Evolutionary conservation across 2,329 filamentous ascomycete species (phyloP), one percentile per base, ranked within the genome.

Genomic region (Boeremia lycopersici): DNA sequence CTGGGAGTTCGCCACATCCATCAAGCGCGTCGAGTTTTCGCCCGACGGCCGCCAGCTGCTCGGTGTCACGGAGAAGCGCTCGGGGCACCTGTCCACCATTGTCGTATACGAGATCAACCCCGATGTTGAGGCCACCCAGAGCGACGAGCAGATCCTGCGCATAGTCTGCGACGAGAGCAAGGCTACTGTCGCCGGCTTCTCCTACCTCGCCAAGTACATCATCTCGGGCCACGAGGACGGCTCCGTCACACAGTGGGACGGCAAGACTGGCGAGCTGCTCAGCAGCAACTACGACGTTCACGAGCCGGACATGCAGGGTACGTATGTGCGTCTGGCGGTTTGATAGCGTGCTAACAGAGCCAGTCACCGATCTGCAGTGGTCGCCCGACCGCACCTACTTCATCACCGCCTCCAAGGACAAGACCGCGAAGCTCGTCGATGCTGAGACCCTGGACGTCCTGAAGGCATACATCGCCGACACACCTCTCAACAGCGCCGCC

Each of bases 221-320:
- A 96, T 99, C 74, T 90, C 93, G 55, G 93, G 93, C 64, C 95
- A 99, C 80, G 95, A 98, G 79, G 93, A 99, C 77, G 95, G 95
- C 70, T 93, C 89, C 62, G 85, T 99, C 60, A 93, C 91, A 62
- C 85, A 88, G 72, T 99, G 91, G 77, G 93, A 99, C 78, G 89
- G 86, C 66, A 97, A 98, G 88, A 87, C 87, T 52, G 93, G 93
- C 75, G 91, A 96, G 65, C 83, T 90, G 63, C 77, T 96, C 65
- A 85, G 89, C 77, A 86, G 90, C 77, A 83, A 91, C 78, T 83
- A 89, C 72, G 88, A 89, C 74, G 88, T 88, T 57, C 95, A 99
- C 81, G 93, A 98, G 77, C 85, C 89, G 61, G 90, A 93, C 80
- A 84, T 86, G 77, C 86, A 86, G 73, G 90, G 98, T 74, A 93